Conservation (phyloP, 2,329 filamentous ascomycete genomes). For the Calonectria pauciramosa region DNA sequence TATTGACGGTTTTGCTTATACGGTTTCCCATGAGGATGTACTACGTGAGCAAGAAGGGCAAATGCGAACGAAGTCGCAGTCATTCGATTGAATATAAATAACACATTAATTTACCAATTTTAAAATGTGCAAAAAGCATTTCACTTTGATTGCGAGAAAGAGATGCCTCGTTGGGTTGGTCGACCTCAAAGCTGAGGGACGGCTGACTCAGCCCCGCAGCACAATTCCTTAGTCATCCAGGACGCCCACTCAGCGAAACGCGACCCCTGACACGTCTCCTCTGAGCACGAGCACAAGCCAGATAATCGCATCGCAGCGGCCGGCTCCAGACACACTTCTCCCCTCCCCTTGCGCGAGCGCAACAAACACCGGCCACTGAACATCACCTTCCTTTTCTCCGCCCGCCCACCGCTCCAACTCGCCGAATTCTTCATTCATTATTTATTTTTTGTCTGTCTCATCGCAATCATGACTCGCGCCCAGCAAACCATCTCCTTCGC, state of each 20-base stretch:
- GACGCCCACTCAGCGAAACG: conserved; percentile 21
- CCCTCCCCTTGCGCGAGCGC: conserved; percentile 12
- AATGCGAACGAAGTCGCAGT: too few species aligned
- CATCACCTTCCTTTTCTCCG: not conserved
- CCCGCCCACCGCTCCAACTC: conserved; percentile 13
- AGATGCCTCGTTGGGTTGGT: too few species aligned
- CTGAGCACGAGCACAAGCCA: conserved; percentile 29
- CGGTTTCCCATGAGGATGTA: too few species aligned
- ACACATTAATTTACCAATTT: too few species aligned
- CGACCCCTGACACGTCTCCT: conserved; percentile 48
- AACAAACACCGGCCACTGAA: not conserved
- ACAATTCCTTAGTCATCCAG: conserved; percentile 34
- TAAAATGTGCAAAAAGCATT: too few species aligned
- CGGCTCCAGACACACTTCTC: conserved; percentile 2
- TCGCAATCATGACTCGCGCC: conserved; percentile 86
- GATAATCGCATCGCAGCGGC: conserved; percentile 35
- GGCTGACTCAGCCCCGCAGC: conserved; percentile 15
- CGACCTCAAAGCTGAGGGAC: too few species aligned
- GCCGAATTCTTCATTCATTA: not conserved
- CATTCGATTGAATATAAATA: too few species aligned
- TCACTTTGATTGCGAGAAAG: too few species aligned
- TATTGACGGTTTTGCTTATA: too few species aligned
- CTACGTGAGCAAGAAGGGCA: too few species aligned
- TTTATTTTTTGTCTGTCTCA: not conserved
- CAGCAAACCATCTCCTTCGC: conserved; percentile 91